Base-by-base conservation (phyloP, 768 basidiomycete species). In the Leccinum boreale region DNA sequence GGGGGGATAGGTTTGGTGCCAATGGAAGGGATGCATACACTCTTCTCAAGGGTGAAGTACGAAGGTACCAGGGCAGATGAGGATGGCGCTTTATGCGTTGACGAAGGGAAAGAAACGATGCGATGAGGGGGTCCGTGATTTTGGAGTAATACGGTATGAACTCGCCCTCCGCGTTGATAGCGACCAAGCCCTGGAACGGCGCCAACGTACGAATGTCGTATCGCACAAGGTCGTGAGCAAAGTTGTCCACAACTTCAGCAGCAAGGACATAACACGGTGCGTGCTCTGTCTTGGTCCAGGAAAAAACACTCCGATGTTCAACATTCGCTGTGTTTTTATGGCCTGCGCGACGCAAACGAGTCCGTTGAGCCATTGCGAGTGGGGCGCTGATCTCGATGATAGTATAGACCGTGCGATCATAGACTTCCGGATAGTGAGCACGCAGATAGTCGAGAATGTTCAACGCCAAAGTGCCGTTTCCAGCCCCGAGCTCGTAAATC, bases 171-270 rank as follows among this genome's bases (percentile, higher is more conserved):
- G 80, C 77, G 73, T 92, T 87, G 61, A 97, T 79, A 12, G 87
- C 82, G 17, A 98, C 86, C 14, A 92, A 63, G 23, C 86, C 91
- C 70, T 99, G 95, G 50, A 89, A 84, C 0, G 97, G 94, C 64
- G 86, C 77, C 58, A 93, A 78, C 2, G 90, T 91, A 26, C 79
- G 75, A 47, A 90, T 74, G 68, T 95, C 89, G 67, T 98, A 98
- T 33, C 96, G 90, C 44, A 99, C 81, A 65, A 96, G 81, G 68
- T 99, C 97, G 69, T 98, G 96, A 1, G 94, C 89, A 65, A 98
- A 96, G 72, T 99, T 99, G 74, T 98, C 96, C 89, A 97, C 82
- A 33, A 99, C 97, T 77, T 99, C 97, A 79, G 98, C 83, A 2
- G 94, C 95, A 23, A 99, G 71, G 65, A 99, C 87, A 71, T 89